Conservation (phyloP, 2,329 filamentous ascomycete genomes). For the Neofusicoccum umdonicola region DNA sequence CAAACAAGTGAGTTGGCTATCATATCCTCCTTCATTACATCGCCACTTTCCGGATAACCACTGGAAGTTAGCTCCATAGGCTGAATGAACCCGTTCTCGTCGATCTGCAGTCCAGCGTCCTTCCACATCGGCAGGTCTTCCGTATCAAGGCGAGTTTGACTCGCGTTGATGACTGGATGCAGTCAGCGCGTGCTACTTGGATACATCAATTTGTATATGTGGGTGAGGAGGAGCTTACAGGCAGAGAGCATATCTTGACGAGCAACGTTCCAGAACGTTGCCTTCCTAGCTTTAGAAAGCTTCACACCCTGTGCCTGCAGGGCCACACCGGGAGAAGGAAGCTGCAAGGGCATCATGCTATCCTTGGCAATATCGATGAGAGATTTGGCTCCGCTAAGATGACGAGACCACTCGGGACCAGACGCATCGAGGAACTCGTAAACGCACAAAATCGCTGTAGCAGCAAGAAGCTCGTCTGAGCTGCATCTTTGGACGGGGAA, state of each 20-base stretch:
- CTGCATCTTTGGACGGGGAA: constrained; percentile 40
- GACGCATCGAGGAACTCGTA: constrained; percentile 68
- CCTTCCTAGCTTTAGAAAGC: constrained; percentile 54
- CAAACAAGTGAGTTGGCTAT: constrained; percentile 64
- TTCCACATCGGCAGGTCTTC: constrained; percentile 63
- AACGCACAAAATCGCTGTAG: constrained; percentile 64
- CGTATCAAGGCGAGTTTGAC: constrained; percentile 59
- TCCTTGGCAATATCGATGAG: constrained; percentile 57
- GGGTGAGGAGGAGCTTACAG: constrained; percentile 42
- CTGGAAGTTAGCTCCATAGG: constrained; percentile 43
- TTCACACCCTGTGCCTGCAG: constrained; percentile 24
- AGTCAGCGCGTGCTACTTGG: background rate
- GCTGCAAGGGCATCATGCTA: constrained; percentile 46
- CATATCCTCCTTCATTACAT: constrained; percentile 60
- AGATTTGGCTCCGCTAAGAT: constrained; percentile 64
- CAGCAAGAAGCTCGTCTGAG: constrained; percentile 61
- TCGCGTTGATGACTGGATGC: constrained; percentile 56
- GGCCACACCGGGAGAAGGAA: constrained; percentile 37
- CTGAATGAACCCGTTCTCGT: constrained; percentile 51
- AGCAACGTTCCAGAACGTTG: constrained; percentile 67
- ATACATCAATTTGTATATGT: background rate
- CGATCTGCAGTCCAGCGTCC: constrained; percentile 60
- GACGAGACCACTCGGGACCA: constrained; percentile 61
- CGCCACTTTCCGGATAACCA: constrained; percentile 44
- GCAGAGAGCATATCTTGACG: constrained; percentile 64